These are phyloP conservation scores for Linnemannia hyalina DNA, from an alignment of 192 early-diverging fungal genomes.

Conservation along the genomic window DNA sequence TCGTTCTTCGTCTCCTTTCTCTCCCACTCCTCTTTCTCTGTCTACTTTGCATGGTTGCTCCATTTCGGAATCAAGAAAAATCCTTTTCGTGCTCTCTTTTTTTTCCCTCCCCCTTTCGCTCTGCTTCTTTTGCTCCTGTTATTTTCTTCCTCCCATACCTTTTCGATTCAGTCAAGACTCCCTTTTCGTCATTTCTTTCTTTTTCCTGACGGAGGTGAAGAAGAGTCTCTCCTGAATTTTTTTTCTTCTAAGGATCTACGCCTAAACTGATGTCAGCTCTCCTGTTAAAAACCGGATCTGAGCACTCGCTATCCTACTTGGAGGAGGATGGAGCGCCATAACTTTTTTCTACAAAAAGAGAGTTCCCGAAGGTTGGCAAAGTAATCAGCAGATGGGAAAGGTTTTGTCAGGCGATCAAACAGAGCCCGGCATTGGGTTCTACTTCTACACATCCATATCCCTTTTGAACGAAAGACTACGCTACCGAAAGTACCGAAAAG, in stretches of 20 bases:
- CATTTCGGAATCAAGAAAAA: not conserved
- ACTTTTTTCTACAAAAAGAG: not conserved
- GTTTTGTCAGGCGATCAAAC: not conserved
- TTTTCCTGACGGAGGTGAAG: not conserved
- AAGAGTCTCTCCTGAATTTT: not conserved
- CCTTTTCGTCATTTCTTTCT: not conserved
- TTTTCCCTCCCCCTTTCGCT: not conserved
- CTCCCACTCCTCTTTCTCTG: not conserved
- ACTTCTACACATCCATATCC: not conserved
- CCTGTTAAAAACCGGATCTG: not conserved
- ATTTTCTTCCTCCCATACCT: not conserved
- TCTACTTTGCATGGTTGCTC: constrained; percentile 2
- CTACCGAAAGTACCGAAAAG: not conserved
- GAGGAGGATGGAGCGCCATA: not conserved
- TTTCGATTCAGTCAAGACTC: not conserved
- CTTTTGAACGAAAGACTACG: not conserved
- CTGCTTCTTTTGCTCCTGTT: not conserved
- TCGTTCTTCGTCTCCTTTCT: not conserved
- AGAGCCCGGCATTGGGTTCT: not conserved
- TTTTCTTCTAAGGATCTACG: not conserved
- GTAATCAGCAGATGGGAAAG: not conserved
- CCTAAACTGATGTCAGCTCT: not conserved
- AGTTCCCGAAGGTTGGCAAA: not conserved
- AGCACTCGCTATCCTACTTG: not conserved
- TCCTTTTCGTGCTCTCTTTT: not conserved